Conservation (phyloP, 1,284 basidiomycete genomes). For the Ceratobasidium sp. region DNA sequence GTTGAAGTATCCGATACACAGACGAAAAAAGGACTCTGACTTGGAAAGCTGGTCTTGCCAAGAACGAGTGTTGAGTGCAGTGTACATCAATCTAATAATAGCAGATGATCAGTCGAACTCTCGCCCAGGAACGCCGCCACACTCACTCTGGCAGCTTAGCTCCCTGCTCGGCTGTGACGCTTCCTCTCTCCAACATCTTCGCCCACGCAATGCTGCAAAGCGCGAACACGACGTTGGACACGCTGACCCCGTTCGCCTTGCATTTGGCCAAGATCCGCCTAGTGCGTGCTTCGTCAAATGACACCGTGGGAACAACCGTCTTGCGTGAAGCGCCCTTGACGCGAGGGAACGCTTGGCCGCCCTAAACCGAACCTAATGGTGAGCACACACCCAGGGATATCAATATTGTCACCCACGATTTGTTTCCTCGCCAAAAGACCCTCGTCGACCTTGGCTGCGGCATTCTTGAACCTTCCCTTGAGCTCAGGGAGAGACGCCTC, state of each 20-base stretch:
- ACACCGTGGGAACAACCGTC: conserved; percentile 72
- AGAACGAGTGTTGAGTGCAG: conserved; percentile 77
- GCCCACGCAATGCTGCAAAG: conserved; percentile 80
- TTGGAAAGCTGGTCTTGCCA: conserved; percentile 61
- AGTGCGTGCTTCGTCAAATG: conserved; percentile 65
- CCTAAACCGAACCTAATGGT: conserved; percentile 19
- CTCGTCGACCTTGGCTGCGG: conserved; percentile 66
- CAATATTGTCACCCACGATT: conserved; percentile 54
- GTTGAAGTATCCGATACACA: conserved; percentile 83
- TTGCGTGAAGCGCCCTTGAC: conserved; percentile 56
- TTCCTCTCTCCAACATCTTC: conserved; percentile 58
- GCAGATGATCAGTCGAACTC: background rate
- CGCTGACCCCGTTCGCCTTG: conserved; percentile 75
- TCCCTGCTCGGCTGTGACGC: conserved; percentile 37
- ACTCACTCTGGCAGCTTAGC: conserved; percentile 66
- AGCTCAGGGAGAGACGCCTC: conserved; percentile 64
- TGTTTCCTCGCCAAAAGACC: conserved; percentile 61
- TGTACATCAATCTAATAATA: conserved; percentile 75
- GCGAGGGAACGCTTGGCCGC: conserved; percentile 73
- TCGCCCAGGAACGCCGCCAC: conserved; percentile 44
- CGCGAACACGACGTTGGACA: conserved; percentile 78
- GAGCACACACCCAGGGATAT: background rate
- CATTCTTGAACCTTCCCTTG: conserved; percentile 44
- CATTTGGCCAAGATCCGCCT: conserved; percentile 69
- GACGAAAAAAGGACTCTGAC: conserved; percentile 68